Percentiles rank a stretch among this genome's conserved stretches.
phyloP scores from a whole-genome alignment of 768 basidiomycete species.

The Tylopilus felleus region DNA sequence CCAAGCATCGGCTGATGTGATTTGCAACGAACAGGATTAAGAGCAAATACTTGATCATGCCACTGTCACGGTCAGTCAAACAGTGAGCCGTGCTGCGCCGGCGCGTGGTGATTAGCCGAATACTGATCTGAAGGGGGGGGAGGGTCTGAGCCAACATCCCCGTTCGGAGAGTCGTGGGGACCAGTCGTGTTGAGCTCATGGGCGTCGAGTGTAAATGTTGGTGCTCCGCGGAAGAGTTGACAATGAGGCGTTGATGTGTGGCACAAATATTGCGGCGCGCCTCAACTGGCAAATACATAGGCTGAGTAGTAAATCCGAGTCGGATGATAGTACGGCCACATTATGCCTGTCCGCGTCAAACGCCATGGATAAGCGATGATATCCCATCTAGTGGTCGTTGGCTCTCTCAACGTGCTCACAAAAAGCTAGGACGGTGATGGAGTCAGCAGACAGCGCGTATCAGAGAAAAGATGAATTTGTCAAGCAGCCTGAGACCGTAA shows the following conservation, averaged over 20 bases:
- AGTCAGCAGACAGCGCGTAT: background rate
- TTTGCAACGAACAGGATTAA: slow-evolving; percentile 13
- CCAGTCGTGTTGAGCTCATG: background rate
- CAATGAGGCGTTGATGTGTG: slow-evolving; percentile 9
- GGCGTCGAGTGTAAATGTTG: background rate
- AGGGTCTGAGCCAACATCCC: background rate
- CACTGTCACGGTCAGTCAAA: background rate
- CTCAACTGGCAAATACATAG: background rate
- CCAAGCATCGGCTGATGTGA: slow-evolving; percentile 12
- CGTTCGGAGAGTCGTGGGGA: background rate
- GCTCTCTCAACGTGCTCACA: background rate
- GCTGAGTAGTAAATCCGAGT: slow-evolving; percentile 1
- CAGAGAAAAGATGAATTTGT: background rate
- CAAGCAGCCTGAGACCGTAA: background rate
- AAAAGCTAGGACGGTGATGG: background rate
- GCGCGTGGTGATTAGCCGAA: background rate
- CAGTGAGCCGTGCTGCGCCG: background rate
- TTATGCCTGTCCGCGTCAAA: background rate
- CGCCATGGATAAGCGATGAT: background rate
- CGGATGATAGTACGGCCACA: background rate
- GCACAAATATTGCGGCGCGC: background rate
- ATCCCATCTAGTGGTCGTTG: background rate
- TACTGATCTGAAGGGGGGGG: background rate
- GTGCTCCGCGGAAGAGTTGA: background rate
- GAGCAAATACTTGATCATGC: slow-evolving; percentile 5